Evolutionary conservation across 2,329 filamentous ascomycete species (phyloP), one percentile per base, ranked within the genome.

Genomic region (Paracamarosporium sp.): DNA sequence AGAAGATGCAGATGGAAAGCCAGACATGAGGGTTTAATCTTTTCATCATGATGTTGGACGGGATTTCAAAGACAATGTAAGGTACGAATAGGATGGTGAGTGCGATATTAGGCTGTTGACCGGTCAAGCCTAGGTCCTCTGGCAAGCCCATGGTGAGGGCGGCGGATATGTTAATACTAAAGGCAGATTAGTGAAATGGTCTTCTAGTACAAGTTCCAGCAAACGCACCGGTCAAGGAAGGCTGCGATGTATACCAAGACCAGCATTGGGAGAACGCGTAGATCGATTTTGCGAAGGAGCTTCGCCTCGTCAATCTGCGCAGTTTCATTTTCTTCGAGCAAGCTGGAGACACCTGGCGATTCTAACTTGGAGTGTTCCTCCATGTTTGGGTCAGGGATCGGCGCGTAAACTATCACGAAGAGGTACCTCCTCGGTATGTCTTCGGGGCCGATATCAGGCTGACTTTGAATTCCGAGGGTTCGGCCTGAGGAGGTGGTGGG

Each of bases 31-130:
- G 88, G 0, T 87, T 88, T 15, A 90, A 76, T 77, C 79, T 85
- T 69, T 90, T 91, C 79, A 88, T 89, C 6, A 81, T 71, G 55
- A 90, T 80, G 61, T 86, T 91, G 56, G 80, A 80, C 0, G 89
- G 88, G 31, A 91, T 86, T 69, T 91, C 88, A 24, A 59, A 61
- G 20, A 24, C n/a, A n/a, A 51, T 52, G 48, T 59, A 59, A 3
- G 53, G 43, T 11, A 57, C 33, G 50, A 91, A 64, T 51, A 64
- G 59, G 25, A 64, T 44, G 17, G 54, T 44, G 12, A 64, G 50
- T 2, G 50, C 53, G 12, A 57, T 41, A 24, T 61, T 64, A 6
- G 43, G 41, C n/a, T 59, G 50, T 12, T 56, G 38, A 9, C 52
- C 51, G 6, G 36, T 47, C n/a, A 64, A 25, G 25, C 53, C 35